Conservation (phyloP, 1,139 yeast genomes). For the Saccharomycopsis hybrid region DNA sequence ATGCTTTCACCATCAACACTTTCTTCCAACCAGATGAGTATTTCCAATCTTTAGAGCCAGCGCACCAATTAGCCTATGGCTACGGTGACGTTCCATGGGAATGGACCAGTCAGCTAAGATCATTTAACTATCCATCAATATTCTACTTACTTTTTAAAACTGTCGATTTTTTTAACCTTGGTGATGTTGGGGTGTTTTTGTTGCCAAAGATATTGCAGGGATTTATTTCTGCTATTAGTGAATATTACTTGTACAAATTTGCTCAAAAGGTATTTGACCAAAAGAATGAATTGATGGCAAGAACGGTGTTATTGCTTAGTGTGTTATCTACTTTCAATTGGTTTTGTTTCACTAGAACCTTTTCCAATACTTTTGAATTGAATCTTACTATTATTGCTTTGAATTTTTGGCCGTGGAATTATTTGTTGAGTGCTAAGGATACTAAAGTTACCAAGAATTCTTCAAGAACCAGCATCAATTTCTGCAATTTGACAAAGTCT, state of each 20-base stretch:
- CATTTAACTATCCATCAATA: slow-evolving; percentile 72
- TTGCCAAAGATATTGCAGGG: slow-evolving; percentile 70
- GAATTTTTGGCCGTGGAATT: slow-evolving; percentile 63
- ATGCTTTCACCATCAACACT: slow-evolving; percentile 58
- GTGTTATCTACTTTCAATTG: slow-evolving; percentile 76
- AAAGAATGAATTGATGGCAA: slow-evolving; percentile 36
- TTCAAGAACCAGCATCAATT: too few relatives aligned
- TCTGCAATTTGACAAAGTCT: slow-evolving; percentile 3
- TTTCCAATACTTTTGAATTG: slow-evolving; percentile 80
- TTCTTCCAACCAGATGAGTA: slow-evolving; percentile 96
- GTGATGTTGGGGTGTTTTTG: slow-evolving; percentile 33
- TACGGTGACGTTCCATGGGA: slow-evolving; percentile 94
- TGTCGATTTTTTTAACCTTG: slow-evolving; percentile 28
- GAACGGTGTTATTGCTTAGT: slow-evolving; percentile 45
- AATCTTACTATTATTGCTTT: slow-evolving; percentile 65
- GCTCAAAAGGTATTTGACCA: slow-evolving; percentile 33
- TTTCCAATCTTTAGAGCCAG: slow-evolving; percentile 91
- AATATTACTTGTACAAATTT: slow-evolving; percentile 49
- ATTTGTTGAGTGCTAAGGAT: slow-evolving; percentile 20
- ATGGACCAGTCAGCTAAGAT: slow-evolving; percentile 71
- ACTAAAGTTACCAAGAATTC: slow-evolving; percentile 23
- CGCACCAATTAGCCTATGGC: slow-evolving; percentile 67
- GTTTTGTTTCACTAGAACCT: slow-evolving; percentile 75
- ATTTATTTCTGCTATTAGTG: slow-evolving; percentile 65
- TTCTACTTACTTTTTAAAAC: slow-evolving; percentile 42